Percentiles rank a stretch among this genome's conserved stretches.
Conservation (phyloP, 345 rosid genomes). For the Syzygium jambos region DNA sequence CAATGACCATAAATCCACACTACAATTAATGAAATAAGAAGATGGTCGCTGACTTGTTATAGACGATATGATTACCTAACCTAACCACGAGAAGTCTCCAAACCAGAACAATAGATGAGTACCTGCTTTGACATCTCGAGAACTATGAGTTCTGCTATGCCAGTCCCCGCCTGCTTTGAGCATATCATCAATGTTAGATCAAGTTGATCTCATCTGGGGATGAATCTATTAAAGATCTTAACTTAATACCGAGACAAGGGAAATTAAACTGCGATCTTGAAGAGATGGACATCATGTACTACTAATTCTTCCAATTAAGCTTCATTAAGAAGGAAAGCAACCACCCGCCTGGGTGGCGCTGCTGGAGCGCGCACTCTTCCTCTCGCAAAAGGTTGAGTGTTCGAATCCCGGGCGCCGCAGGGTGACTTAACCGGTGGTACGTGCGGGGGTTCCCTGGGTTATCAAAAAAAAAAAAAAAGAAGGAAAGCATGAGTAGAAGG, state of each 20-base stretch:
- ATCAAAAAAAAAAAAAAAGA: too few relatives aligned
- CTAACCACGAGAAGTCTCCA: neutral
- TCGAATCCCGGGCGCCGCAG: too few relatives aligned
- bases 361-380: too few relatives aligned
- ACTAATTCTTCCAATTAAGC: neutral
- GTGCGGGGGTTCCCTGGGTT: too few relatives aligned
- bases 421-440: too few relatives aligned
- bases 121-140: conserved; percentile 90
- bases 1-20: conserved; percentile 1
- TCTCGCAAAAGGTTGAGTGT: too few relatives aligned
- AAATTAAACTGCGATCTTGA: neutral
- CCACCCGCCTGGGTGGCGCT: too few relatives aligned
- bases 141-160: conserved; percentile 89
- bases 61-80: neutral
- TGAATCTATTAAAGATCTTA: neutral
- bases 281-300: neutral
- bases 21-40: neutral
- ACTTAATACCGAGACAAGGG: neutral
- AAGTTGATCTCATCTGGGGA: neutral
- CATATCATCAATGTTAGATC: neutral
- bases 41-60: neutral
- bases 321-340: neutral
- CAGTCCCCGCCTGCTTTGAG: conserved; percentile 83
- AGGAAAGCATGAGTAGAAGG: neutral
- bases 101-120: neutral